Conservation (phyloP, 495 filamentous ascomycete species). For the Trichoderma erinaceum region DNA sequence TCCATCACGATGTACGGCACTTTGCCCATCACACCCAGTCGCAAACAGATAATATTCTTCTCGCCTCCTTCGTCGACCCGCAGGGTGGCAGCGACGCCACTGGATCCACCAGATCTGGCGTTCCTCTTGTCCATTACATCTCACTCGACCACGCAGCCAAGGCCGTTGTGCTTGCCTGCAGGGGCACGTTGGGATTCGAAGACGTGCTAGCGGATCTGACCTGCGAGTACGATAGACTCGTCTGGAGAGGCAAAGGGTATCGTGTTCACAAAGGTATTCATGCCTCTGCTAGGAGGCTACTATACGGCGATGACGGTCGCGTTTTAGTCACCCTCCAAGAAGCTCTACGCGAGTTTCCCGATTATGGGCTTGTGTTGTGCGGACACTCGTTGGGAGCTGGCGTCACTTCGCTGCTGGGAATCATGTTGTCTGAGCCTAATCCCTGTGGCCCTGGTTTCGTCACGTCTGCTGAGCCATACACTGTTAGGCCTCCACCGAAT, state of each 20-base stretch:
- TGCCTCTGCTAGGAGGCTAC: conserved; percentile 63
- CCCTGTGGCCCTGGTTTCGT: conserved; percentile 38
- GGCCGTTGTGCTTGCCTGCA: conserved; percentile 68
- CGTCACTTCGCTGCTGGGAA: conserved; percentile 66
- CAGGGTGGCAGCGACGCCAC: conserved; percentile 66
- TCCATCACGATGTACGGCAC: conserved; percentile 59
- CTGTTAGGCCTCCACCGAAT: conserved; percentile 17
- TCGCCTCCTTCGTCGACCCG: conserved; percentile 71
- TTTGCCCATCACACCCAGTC: conserved; percentile 68
- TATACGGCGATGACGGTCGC: conserved; percentile 57
- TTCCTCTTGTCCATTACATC: conserved; percentile 74
- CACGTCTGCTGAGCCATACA: conserved; percentile 40
- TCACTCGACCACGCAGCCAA: conserved; percentile 72
- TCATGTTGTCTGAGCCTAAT: conserved; percentile 61
- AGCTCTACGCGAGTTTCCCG: conserved; percentile 63
- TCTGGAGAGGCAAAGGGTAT: conserved; percentile 60
- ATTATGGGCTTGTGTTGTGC: conserved; percentile 70
- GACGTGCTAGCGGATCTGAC: conserved; percentile 77
- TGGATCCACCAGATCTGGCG: conserved; percentile 64
- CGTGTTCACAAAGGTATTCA: conserved; percentile 81
- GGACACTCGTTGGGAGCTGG: conserved; percentile 74
- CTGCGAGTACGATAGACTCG: conserved; percentile 70
- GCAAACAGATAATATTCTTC: conserved; percentile 59
- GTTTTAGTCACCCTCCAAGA: conserved; percentile 63
- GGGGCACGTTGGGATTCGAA: conserved; percentile 74